These are phyloP conservation scores for Graphilbum ipis-grandicollis DNA, from an alignment of 2,329 filamentous ascomycete genomes.

Conservation along the genomic window DNA sequence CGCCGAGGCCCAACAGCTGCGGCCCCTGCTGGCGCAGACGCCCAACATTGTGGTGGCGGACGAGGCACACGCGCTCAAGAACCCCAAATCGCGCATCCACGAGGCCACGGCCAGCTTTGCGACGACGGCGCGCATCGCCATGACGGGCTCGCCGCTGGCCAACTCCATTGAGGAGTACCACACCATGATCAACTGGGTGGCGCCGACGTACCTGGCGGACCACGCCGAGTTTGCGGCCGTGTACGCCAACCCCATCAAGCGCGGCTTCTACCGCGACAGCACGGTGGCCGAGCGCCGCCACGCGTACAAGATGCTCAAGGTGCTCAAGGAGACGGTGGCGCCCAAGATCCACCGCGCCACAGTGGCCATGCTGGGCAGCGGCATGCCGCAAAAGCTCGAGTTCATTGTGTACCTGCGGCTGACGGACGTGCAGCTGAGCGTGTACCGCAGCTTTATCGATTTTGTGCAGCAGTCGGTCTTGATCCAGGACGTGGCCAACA, in stretches of 20 bases:
- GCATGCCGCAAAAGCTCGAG: constrained; percentile 60
- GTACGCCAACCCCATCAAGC: constrained; percentile 58
- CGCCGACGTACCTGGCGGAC: constrained; percentile 59
- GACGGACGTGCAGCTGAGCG: constrained; percentile 41
- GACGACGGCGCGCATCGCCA: constrained; percentile 57
- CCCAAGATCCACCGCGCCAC: constrained; percentile 67
- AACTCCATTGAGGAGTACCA: constrained; percentile 78
- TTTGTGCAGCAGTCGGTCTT: constrained; percentile 2
- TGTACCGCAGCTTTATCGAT: constrained; percentile 37
- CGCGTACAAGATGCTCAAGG: constrained; percentile 48
- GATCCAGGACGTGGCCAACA: constrained; percentile 1
- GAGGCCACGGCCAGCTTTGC: constrained; percentile 38
- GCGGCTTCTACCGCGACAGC: constrained; percentile 54
- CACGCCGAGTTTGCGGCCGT: constrained; percentile 47
- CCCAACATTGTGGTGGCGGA: constrained; percentile 68
- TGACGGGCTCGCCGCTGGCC: constrained; percentile 74
- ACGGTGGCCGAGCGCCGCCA: constrained; percentile 31
- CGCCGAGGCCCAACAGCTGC: constrained; percentile 13
- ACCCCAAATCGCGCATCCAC: constrained; percentile 33
- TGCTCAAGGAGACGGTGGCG: constrained; percentile 53
- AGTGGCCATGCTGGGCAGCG: constrained; percentile 43
- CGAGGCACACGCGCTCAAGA: constrained; percentile 71
- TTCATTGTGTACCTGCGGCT: constrained; percentile 64
- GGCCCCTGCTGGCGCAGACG: constrained; percentile 16
- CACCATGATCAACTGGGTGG: constrained; percentile 76